Evolutionary conservation across 148 eudicot genomes (phyloP), one percentile per base, ranked within the genome.

Genomic region (Fallopia convolvulus): DNA sequence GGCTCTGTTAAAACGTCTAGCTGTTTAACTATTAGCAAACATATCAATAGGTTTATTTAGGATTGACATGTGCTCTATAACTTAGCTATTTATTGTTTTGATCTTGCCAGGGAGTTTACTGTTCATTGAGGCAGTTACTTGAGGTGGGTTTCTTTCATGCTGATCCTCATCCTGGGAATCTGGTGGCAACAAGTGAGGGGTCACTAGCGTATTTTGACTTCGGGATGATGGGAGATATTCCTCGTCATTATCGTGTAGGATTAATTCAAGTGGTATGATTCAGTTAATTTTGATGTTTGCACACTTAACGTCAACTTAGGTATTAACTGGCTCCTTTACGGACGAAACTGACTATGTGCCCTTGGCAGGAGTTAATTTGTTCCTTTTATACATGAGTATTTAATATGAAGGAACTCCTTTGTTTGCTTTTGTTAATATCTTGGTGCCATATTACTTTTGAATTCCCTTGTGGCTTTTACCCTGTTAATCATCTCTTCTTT

Each of bases 141-240:
- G 99, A 95, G 89, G 99, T 91, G 76, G 99, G 99, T 21, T 95
- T 89, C 84, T 95, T 95, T 82, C 99, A 95, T 79, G 99, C 99
- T 77, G 99, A 95, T 79, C 99, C 99, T 80, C 99, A 95, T 79
- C 99, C 99, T 41, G 99, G 99, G 75, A 95, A 95, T 81, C 96
- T 95, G 76, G 97, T 95, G 84, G 99, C 99, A 80, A 89, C 92
- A 13, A 76, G 82, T 81, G 91, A 87, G 83, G 99, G 97, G 44
- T 87, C 84, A 53, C 91, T 95, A 79, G 99, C 97, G 77, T 95
- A 92, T 83, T 92, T 95, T 83, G 99, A 95, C 87, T 95, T 95
- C 72, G 99, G 99, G 63, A 95, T 95, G 99, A 95, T 95, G 99
- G 99, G 99, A 23, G 88, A 95, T 79, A 95, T 95, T 77, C 99